Conservation (phyloP, 352 stramenopile species). For the Globisporangium ultimum region DNA sequence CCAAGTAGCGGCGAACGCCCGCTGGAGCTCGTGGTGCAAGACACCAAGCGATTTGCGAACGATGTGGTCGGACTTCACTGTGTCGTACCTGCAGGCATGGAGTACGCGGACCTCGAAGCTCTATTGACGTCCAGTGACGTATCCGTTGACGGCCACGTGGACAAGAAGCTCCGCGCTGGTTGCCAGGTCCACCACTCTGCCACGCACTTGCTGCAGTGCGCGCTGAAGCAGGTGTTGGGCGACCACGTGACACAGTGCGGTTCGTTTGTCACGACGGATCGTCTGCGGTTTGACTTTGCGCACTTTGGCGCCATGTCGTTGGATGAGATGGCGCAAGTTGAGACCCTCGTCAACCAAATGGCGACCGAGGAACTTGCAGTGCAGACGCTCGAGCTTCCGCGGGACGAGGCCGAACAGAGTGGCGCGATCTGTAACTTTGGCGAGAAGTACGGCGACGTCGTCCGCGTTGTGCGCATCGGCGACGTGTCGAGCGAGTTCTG, state of each 20-base stretch:
- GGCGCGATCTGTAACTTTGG: conserved; percentile 79
- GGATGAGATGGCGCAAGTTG: conserved; percentile 57
- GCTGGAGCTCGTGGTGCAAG: conserved; percentile 24
- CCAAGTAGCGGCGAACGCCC: background rate
- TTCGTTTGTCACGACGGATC: conserved; percentile 55
- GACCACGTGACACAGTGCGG: conserved; percentile 73
- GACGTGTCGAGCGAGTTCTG: conserved; percentile 68
- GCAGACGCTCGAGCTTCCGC: conserved; percentile 35
- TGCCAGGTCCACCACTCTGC: conserved; percentile 72
- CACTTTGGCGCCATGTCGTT: conserved; percentile 67
- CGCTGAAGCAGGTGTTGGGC: conserved; percentile 62
- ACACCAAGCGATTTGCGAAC: conserved; percentile 42
- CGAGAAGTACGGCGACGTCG: conserved; percentile 79
- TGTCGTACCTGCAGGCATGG: conserved; percentile 22
- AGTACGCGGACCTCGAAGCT: conserved; percentile 24
- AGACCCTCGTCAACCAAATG: conserved; percentile 56
- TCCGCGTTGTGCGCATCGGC: conserved; percentile 70
- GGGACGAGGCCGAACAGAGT: conserved; percentile 48
- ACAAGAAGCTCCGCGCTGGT: conserved; percentile 41
- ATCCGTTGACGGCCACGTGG: conserved; percentile 39
- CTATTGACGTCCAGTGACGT: conserved; percentile 9
- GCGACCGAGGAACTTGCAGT: conserved; percentile 37
- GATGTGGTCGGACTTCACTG: conserved; percentile 50
- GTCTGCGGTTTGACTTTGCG: conserved; percentile 80
- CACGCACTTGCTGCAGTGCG: conserved; percentile 73